phyloP scores from a whole-genome alignment of 257 asterid genomes.

The Eustoma russellianum region DNA sequence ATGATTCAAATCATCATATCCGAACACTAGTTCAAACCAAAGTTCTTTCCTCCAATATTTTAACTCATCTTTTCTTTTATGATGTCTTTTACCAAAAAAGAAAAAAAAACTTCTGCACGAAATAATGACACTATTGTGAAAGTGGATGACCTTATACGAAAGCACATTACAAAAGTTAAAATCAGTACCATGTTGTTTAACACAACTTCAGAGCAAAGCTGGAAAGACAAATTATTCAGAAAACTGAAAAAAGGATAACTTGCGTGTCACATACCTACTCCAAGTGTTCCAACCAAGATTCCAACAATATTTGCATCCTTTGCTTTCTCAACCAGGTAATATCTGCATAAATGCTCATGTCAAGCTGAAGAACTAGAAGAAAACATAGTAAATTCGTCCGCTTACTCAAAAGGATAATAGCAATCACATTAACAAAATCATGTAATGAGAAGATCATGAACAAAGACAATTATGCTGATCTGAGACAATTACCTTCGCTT shows the following conservation, averaged over 20 bases:
- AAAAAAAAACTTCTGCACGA: too few species aligned
- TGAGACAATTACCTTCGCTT: conserved; percentile 63
- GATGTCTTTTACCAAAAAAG: too few species aligned
- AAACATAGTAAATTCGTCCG: too few species aligned
- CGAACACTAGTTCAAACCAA: too few species aligned
- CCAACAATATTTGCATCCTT: conserved; percentile 97
- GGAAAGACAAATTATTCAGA: not conserved
- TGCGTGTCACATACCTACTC: conserved; percentile 51
- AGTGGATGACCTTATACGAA: too few species aligned
- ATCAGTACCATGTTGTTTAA: not conserved
- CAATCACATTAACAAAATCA: not conserved
- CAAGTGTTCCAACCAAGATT: conserved; percentile 96
- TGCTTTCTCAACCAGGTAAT: conserved; percentile 88
- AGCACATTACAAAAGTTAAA: not conserved
- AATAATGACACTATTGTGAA: too few species aligned
- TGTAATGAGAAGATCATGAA: not conserved
- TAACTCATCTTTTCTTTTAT: too few species aligned
- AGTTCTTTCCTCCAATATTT: too few species aligned
- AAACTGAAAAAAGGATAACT: not conserved
- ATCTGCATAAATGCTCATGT: conserved; percentile 34
- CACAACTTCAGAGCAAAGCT: not conserved
- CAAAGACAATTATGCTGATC: not conserved
- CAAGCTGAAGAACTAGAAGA: too few species aligned
- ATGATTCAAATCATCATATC: too few species aligned
- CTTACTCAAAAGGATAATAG: too few species aligned